A percentile compares a stretch with the other conserved stretches of the same genome.
phyloP scores from a whole-genome alignment of 176 grass and related monocot genomes.

The Guadua angustifolia region DNA sequence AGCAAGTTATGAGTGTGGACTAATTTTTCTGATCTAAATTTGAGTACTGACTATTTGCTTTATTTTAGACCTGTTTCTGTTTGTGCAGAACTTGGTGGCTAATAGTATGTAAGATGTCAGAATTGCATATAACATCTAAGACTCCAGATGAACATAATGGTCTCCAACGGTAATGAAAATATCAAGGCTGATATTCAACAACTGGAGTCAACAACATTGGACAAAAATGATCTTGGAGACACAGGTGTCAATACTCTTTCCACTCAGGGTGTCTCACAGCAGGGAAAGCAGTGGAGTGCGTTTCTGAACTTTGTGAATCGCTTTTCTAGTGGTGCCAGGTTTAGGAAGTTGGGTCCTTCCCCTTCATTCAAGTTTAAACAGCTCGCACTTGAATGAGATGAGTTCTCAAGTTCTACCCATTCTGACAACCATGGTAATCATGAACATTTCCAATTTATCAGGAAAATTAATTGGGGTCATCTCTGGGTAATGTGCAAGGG shows the following conservation, averaged over 20 bases:
- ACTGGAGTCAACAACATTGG: conserved; percentile 36
- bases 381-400: conserved; percentile 70
- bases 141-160: conserved; percentile 56
- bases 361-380: conserved; percentile 78
- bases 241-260: conserved; percentile 35
- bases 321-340: conserved; percentile 42
- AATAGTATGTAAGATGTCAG: conserved; percentile 12
- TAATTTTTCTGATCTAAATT: background rate
- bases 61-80: conserved; percentile 19
- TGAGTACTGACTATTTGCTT: background rate
- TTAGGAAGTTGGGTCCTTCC: conserved; percentile 68
- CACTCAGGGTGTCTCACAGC: conserved; percentile 43
- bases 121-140: conserved; percentile 7
- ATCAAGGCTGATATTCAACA: conserved; percentile 60
- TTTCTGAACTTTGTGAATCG: conserved; percentile 54
- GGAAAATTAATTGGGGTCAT: conserved; percentile 73
- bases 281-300: conserved; percentile 31
- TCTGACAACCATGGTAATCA: conserved; percentile 53
- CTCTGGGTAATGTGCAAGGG: conserved; percentile 55
- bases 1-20: background rate
- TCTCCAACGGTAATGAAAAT: conserved; percentile 56
- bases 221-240: conserved; percentile 33
- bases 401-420: conserved; percentile 76
- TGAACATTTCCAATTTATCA: conserved; percentile 60
- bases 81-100: conserved; percentile 44